A percentile compares a stretch with the other conserved stretches of the same genome.
These are phyloP conservation scores for Mucor plumbeus DNA, from an alignment of 371 early-diverging fungal species.

Conservation along the genomic window DNA sequence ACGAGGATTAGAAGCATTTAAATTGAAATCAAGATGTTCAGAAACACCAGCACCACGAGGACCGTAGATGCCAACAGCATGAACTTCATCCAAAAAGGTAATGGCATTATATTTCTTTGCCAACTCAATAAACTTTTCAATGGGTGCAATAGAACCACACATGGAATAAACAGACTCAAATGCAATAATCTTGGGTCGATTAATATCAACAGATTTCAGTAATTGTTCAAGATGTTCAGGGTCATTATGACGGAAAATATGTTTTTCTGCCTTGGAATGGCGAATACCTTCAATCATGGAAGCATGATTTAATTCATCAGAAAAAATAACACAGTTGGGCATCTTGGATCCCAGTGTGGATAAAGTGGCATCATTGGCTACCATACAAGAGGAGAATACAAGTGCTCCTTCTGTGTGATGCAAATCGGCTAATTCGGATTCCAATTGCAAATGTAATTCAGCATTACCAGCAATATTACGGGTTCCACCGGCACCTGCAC, in stretches of 20 bases:
- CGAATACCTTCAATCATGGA: slow-evolving; percentile 99
- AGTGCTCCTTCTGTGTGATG: slow-evolving; percentile 94
- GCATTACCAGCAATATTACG: slow-evolving; percentile 99
- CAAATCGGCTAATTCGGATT: slow-evolving; percentile 88
- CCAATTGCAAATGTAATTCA: slow-evolving; percentile 92
- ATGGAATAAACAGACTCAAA: slow-evolving; percentile 99
- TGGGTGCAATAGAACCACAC: slow-evolving; percentile 97
- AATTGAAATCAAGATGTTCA: slow-evolving; percentile 88
- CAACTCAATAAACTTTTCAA: slow-evolving; percentile 88
- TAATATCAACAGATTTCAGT: slow-evolving; percentile 77
- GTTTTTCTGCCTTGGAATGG: slow-evolving; percentile 88
- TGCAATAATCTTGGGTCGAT: slow-evolving; percentile 94
- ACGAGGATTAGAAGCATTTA: slow-evolving; percentile 61
- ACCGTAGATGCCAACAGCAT: slow-evolving; percentile 99
- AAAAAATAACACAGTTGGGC: slow-evolving; percentile 94
- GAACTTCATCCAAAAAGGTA: slow-evolving; percentile 98
- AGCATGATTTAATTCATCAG: slow-evolving; percentile 95
- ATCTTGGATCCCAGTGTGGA: slow-evolving; percentile 90
- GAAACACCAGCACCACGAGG: slow-evolving; percentile 96
- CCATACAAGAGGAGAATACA: slow-evolving; percentile 98
- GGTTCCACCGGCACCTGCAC: slow-evolving; percentile 99
- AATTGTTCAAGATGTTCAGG: slow-evolving; percentile 87
- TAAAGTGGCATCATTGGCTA: slow-evolving; percentile 97
- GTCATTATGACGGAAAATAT: slow-evolving; percentile 96
- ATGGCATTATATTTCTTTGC: slow-evolving; percentile 98